These are phyloP conservation scores for Talaromyces funiculosus DNA, from an alignment of 2,329 filamentous ascomycete species.

Conservation along the genomic window DNA sequence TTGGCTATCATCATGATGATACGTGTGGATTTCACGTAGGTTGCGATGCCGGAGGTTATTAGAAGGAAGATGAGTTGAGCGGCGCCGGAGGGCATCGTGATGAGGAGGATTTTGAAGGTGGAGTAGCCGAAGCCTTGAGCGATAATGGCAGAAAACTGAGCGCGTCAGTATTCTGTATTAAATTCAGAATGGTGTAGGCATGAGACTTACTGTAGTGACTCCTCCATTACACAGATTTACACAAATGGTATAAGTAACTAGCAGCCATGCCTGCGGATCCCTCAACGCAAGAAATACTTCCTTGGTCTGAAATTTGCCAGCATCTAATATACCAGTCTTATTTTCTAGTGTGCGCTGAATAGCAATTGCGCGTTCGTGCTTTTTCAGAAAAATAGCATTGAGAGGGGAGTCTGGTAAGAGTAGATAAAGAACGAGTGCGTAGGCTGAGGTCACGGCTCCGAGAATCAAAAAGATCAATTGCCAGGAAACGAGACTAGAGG, in stretches of 20 bases:
- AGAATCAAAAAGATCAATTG: constrained; percentile 53
- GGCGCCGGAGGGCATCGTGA: constrained; percentile 33
- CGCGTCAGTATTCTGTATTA: background rate
- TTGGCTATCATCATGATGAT: constrained; percentile 32
- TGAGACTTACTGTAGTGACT: constrained; percentile 24
- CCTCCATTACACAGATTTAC: constrained; percentile 32
- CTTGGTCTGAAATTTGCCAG: constrained; percentile 40
- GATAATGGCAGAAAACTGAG: constrained; percentile 17
- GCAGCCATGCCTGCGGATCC: constrained; percentile 32
- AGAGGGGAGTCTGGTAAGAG: constrained; percentile 53
- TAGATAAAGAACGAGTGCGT: constrained; percentile 55
- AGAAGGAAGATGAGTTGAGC: constrained; percentile 31
- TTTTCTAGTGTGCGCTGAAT: constrained; percentile 46
- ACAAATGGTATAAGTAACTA: constrained; percentile 28
- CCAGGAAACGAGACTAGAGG: background rate
- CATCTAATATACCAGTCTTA: constrained; percentile 42
- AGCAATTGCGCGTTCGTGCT: constrained; percentile 41
- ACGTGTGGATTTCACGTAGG: constrained; percentile 23
- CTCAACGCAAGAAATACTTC: constrained; percentile 39
- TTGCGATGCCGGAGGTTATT: constrained; percentile 25
- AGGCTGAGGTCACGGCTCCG: constrained; percentile 55
- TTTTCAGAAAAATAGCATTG: constrained; percentile 44
- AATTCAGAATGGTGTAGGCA: background rate
- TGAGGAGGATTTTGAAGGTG: constrained; percentile 26
- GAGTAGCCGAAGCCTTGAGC: constrained; percentile 15